Percentiles rank a stretch among this genome's conserved stretches.
Evolutionary conservation across 31 red algal genomes (phyloP).

Genomic region (Bonnemaisonia californica): DNA sequence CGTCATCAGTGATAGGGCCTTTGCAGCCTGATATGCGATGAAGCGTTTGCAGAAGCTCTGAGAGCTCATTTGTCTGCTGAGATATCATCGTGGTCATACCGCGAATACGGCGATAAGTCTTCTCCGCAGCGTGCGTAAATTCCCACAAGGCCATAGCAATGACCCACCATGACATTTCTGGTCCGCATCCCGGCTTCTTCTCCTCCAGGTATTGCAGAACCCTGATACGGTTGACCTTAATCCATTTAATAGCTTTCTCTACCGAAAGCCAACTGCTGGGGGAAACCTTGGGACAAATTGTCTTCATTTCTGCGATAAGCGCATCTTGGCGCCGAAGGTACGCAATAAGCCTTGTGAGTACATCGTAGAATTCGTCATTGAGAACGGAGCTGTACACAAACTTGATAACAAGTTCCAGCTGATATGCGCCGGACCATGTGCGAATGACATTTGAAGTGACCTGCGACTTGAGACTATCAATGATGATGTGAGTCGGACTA

Average conservation of each 20-base stretch:
- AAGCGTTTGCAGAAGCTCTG: constrained; percentile 20
- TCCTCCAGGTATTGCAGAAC: constrained; percentile 17
- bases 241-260: constrained; percentile 15
- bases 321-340: constrained; percentile 18
- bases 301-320: constrained; percentile 20
- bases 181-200: constrained; percentile 11
- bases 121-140: constrained; percentile 26
- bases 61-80: constrained; percentile 7
- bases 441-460: constrained; percentile 2
- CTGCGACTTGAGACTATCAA: background rate
- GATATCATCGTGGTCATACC: constrained; percentile 20
- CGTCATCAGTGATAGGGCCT: constrained; percentile 37
- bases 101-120: constrained; percentile 31
- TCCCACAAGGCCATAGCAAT: constrained; percentile 26
- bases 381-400: constrained; percentile 9
- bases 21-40: constrained; percentile 37
- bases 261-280: constrained; percentile 29
- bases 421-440: constrained; percentile 30
- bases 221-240: constrained; percentile 28
- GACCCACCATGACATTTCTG: constrained; percentile 31
- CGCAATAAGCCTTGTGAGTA: constrained; percentile 16
- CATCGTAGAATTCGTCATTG: constrained; percentile 19
- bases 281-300: constrained; percentile 21
- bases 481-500: background rate
- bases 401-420: constrained; percentile 28